Base-by-base conservation (phyloP, 306 rosid genomes). In the Amphicarpaea edgeworthii region DNA sequence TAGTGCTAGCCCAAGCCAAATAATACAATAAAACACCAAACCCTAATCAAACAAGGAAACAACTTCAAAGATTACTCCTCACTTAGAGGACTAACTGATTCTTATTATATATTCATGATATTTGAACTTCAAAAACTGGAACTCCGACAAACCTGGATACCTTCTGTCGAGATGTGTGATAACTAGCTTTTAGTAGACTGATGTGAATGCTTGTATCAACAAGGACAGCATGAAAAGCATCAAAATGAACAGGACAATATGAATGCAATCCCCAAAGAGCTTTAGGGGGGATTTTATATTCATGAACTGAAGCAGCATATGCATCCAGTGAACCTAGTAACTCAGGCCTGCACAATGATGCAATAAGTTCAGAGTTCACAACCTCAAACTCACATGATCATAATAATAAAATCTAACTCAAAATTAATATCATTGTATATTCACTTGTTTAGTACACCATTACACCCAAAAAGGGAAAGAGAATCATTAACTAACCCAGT, bases 241-340 rank as follows among this genome's bases (percentile, higher is more conserved):
- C 98, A 83, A 93, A 93, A 84, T 91, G 83, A 65, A 93, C 84
- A 72, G 98, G 98, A 77, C 92, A 91, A 67, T 93, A 93, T 37
- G 98, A 88, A 90, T 93, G 98, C 79, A 93, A 78, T 79, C 98
- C 98, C 80, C 81, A 38, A 51, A 93, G 96, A 80, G 96, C 94
- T 87, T 90, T 93, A 41, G 97, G 93, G 55, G 97, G 98, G 71
- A 93, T 91, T 32, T 91, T 86, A 69, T 87, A 93, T 82, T 91
- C 97, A 85, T 93, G 98, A 75, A 85, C 87, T 28, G 98, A 89
- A 32, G 85, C 90, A 80, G 97, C 53, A 79, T 71, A 81, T 75
- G 84, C 85, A 85, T 80, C 88, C 73, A 89, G 74, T 12, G 87
- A 88, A 49, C 82, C 81, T 71, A 85, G 93, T 75, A 90, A 78